Evolutionary conservation across 1,284 basidiomycete genomes (phyloP).

Genomic region (Singerocomus rubriflavus): DNA sequence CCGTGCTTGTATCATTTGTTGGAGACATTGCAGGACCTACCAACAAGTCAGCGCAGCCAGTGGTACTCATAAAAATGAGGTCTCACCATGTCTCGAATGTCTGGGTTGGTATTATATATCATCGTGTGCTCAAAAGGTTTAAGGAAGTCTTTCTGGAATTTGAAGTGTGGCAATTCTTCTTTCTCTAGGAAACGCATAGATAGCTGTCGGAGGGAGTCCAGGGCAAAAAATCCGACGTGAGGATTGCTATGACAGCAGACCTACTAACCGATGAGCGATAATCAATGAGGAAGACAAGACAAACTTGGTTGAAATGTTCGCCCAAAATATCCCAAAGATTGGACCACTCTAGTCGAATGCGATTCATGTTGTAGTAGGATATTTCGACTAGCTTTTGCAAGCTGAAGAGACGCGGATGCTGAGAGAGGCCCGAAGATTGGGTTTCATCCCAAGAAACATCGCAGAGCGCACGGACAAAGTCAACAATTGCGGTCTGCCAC

Average conservation of each 20-base stretch:
- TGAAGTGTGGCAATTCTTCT: slow-evolving; percentile 97
- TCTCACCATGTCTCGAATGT: slow-evolving; percentile 93
- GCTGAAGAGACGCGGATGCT: slow-evolving; percentile 94
- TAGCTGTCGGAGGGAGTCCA: slow-evolving; percentile 96
- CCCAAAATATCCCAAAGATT: slow-evolving; percentile 98
- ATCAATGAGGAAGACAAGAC: slow-evolving; percentile 16
- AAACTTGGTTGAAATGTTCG: slow-evolving; percentile 97
- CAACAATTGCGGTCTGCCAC: slow-evolving; percentile 88
- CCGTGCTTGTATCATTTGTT: slow-evolving; percentile 98
- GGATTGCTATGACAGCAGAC: slow-evolving; percentile 99
- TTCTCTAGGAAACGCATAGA: slow-evolving; percentile 99
- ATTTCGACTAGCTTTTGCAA: slow-evolving; percentile 99
- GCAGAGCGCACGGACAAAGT: slow-evolving; percentile 95
- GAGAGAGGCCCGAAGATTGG: slow-evolving; percentile 91
- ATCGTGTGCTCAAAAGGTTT: slow-evolving; percentile 99
- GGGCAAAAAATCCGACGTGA: slow-evolving; percentile 94
- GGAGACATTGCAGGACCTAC: slow-evolving; percentile 93
- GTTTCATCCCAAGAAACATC: slow-evolving; percentile 99
- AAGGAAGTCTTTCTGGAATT: slow-evolving; percentile 99
- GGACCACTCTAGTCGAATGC: slow-evolving; percentile 98
- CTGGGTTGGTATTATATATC: slow-evolving; percentile 92
- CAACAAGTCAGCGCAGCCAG: slow-evolving; percentile 6
- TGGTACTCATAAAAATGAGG: slow-evolving; percentile 11
- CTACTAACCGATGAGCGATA: slow-evolving; percentile 37
- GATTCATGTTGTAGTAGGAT: slow-evolving; percentile 99